Evolutionary conservation across 805 yeast species (phyloP).

Genomic region (Barnettozyma vustinii): DNA sequence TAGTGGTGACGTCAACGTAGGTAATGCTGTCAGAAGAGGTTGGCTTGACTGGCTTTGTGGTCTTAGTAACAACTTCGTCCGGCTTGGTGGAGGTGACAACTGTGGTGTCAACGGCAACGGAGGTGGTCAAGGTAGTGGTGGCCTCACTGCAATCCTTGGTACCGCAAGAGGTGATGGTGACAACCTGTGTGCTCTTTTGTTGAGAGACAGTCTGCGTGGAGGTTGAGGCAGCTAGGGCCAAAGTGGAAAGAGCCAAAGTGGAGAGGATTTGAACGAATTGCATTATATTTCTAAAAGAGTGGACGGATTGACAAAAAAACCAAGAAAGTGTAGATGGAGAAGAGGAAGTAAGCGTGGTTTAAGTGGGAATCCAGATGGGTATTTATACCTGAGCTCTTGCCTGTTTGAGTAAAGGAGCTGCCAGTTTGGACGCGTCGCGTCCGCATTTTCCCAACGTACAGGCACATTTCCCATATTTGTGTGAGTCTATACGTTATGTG

Average conservation of each 20-base stretch:
- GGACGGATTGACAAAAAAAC: slow-evolving; percentile 20
- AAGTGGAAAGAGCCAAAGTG: slow-evolving; percentile 21
- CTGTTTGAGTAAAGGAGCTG: not conserved
- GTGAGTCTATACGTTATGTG: not conserved
- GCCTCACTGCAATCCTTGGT: slow-evolving; percentile 13
- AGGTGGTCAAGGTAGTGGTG: slow-evolving; percentile 10
- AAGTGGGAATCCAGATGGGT: not conserved
- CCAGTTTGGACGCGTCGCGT: not conserved
- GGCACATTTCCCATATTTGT: not conserved
- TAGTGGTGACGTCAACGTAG: slow-evolving; percentile 34
- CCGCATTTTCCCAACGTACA: not conserved
- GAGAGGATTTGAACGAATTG: slow-evolving; percentile 22
- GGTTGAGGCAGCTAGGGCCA: slow-evolving; percentile 20
- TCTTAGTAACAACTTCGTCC: slow-evolving; percentile 18
- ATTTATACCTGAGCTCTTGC: not conserved
- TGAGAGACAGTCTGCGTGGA: slow-evolving; percentile 14
- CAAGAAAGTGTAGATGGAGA: not conserved
- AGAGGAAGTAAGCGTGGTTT: not conserved
- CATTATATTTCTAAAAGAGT: slow-evolving; percentile 22
- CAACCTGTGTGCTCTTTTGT: slow-evolving; percentile 15
- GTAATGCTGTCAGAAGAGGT: slow-evolving; percentile 37
- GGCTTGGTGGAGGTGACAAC: slow-evolving; percentile 19
- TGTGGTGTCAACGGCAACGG: slow-evolving; percentile 16
- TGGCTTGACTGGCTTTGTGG: slow-evolving; percentile 13
- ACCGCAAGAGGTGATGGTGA: slow-evolving; percentile 27